A percentile compares a stretch with the other conserved stretches of the same genome.
These are phyloP conservation scores for Talaromyces sp. DNA, from an alignment of 2,329 filamentous ascomycete genomes.

Conservation along the genomic window DNA sequence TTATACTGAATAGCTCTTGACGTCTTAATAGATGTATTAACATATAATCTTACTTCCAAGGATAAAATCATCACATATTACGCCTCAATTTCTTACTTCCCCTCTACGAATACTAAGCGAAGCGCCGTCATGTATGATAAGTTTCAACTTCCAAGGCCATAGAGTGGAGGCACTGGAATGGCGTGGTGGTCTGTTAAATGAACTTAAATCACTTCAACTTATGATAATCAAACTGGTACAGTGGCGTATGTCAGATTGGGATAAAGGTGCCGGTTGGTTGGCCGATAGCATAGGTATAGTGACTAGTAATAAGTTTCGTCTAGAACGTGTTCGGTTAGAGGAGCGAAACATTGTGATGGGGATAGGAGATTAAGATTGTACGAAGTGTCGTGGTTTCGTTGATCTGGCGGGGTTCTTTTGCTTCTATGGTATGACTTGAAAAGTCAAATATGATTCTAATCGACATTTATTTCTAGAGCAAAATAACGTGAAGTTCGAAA, in stretches of 20 bases:
- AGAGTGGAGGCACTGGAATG: background rate
- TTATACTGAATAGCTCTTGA: background rate
- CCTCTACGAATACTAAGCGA: background rate
- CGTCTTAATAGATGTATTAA: background rate
- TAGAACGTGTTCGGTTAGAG: background rate
- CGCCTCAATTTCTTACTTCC: background rate
- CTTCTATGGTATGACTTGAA: background rate
- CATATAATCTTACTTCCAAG: background rate
- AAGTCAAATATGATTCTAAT: background rate
- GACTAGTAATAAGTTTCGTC: background rate
- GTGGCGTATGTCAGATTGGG: conserved; percentile 7
- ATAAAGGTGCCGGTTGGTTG: background rate
- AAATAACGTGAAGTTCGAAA: background rate
- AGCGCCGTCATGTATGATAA: background rate
- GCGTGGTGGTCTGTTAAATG: background rate
- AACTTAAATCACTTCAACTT: background rate
- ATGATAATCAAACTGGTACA: conserved; percentile 3
- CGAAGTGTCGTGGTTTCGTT: background rate
- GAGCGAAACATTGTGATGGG: background rate
- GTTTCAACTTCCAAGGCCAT: conserved; percentile 8
- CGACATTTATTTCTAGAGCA: background rate
- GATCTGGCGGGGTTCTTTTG: background rate
- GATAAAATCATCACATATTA: background rate
- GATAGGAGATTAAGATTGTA: background rate
- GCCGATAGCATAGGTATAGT: background rate